phyloP scores from a whole-genome alignment of 1,284 basidiomycete species.

The Fomitiporia mediterranea region DNA sequence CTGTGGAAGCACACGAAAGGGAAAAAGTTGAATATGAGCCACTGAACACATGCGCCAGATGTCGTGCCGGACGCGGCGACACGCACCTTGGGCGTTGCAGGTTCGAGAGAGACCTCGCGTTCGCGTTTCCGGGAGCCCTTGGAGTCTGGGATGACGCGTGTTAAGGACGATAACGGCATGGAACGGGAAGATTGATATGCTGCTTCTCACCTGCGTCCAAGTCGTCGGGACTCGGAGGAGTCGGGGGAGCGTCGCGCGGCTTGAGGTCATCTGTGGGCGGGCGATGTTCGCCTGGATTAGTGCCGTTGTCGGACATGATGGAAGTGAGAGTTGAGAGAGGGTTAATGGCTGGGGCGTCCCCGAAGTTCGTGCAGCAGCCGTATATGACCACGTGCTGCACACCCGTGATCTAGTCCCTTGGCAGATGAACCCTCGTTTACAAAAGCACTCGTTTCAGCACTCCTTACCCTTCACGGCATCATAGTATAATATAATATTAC shows the following conservation, averaged over 20 bases:
- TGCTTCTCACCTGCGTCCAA: conserved; percentile 16
- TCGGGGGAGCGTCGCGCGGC: conserved; percentile 10
- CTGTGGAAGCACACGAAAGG: conserved; percentile 29
- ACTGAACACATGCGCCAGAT: not conserved
- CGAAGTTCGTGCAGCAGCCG: conserved; percentile 3
- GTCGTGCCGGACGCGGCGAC: not conserved
- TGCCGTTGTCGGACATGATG: conserved; percentile 12
- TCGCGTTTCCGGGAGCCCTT: conserved; percentile 54
- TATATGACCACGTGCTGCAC: conserved; percentile 9
- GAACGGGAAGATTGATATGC: conserved; percentile 25
- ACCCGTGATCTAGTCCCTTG: conserved; percentile 2
- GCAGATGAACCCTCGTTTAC: not conserved
- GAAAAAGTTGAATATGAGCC: not conserved
- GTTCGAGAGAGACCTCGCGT: conserved; percentile 69
- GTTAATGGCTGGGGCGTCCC: conserved; percentile 7
- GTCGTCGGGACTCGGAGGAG: conserved; percentile 19
- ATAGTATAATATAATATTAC: too few species aligned
- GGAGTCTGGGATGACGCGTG: conserved; percentile 28
- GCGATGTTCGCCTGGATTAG: not conserved
- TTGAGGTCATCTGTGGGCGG: not conserved
- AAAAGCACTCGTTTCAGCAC: not conserved
- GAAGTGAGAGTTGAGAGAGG: conserved; percentile 12
- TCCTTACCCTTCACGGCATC: too few species aligned
- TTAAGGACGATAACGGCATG: conserved; percentile 15
- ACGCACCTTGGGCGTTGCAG: conserved; percentile 46